phyloP scores from a whole-genome alignment of 768 basidiomycete genomes.

The Boletellus sp. region DNA sequence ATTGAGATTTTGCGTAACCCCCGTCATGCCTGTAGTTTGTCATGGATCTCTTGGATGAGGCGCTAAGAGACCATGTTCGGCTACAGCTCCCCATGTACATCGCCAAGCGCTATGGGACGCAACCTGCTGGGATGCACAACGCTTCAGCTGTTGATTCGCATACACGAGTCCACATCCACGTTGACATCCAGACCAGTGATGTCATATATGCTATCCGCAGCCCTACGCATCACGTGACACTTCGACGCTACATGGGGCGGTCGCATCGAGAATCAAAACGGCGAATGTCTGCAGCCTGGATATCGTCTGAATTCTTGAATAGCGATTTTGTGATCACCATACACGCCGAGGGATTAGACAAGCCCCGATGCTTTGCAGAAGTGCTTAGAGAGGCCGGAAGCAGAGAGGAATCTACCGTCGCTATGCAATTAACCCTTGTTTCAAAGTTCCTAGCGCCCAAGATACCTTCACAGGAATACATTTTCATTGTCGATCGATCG shows the following conservation, averaged over 20 bases:
- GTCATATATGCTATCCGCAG: slow-evolving; percentile 38
- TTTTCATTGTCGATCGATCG: slow-evolving; percentile 59
- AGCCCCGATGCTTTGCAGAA: slow-evolving; percentile 56
- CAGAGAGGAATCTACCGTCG: slow-evolving; percentile 32
- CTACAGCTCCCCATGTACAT: slow-evolving; percentile 52
- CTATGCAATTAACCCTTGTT: slow-evolving; percentile 53
- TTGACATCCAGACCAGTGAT: slow-evolving; percentile 50
- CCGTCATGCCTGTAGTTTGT: slow-evolving; percentile 38
- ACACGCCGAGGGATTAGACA: slow-evolving; percentile 46
- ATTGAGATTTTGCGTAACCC: background rate
- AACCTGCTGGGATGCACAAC: slow-evolving; percentile 36
- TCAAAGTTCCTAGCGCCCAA: slow-evolving; percentile 46
- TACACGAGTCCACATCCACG: slow-evolving; percentile 39
- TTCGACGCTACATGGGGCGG: slow-evolving; percentile 34
- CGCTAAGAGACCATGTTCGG: slow-evolving; percentile 43
- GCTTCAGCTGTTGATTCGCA: slow-evolving; percentile 26
- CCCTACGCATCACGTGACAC: slow-evolving; percentile 42
- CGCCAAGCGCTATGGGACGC: slow-evolving; percentile 50
- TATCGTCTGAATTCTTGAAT: slow-evolving; percentile 40
- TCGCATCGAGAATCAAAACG: slow-evolving; percentile 36
- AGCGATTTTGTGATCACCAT: slow-evolving; percentile 52
- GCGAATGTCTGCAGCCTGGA: slow-evolving; percentile 38
- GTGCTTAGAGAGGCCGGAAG: slow-evolving; percentile 19
- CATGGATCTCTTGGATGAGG: slow-evolving; percentile 52
- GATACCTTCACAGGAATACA: slow-evolving; percentile 48